phyloP scores from a whole-genome alignment of 768 basidiomycete genomes.

The Rhodotorula paludigena region DNA sequence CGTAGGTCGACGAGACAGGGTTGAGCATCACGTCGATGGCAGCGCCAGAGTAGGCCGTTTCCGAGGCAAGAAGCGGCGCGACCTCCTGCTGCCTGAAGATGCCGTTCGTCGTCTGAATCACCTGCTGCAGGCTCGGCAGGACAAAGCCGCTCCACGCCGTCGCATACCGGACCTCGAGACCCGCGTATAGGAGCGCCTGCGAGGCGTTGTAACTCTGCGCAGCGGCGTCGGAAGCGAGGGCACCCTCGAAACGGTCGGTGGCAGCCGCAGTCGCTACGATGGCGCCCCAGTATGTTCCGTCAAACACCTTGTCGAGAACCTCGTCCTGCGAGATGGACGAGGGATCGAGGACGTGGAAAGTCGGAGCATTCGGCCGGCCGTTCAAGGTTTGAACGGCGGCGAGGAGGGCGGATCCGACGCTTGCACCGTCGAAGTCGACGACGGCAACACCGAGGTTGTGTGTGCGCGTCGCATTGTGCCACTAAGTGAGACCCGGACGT shows the following conservation, averaged over 20 bases:
- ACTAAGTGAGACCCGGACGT: not conserved
- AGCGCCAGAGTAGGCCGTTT: not conserved
- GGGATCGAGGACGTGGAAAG: not conserved
- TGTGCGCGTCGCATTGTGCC: not conserved
- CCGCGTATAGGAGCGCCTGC: conserved; percentile 11
- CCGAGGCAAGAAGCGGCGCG: conserved; percentile 11
- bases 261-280: conserved; percentile 9
- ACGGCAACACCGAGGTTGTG: conserved; percentile 9
- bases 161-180: conserved; percentile 21
- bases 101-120: not conserved
- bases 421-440: conserved; percentile 25
- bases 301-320: conserved; percentile 1
- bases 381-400: not conserved
- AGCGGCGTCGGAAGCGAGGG: not conserved
- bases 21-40: not conserved
- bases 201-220: conserved; percentile 3
- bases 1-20: conserved; percentile 7
- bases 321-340: not conserved
- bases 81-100: conserved; percentile 4
- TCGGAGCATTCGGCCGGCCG: conserved; percentile 9
- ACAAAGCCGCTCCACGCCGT: conserved; percentile 25
- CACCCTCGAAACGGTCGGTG: conserved; percentile 12
- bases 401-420: conserved; percentile 19
- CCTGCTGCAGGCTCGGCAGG: not conserved
- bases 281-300: conserved; percentile 14